Conservation (phyloP, 345 rosid species). For the rapeseed (Brassica napus) region Da-Ae NC_063434.1:18904501-18905000, state of each 20-base stretch:
- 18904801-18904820: constrained; percentile 1
- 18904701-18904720: constrained; percentile 41
- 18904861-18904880: constrained; percentile 22
- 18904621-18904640: constrained; percentile 30
- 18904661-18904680: constrained; percentile 24
- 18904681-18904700: constrained; percentile 45
- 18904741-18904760: constrained; percentile 36
- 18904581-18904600: constrained; percentile 34
- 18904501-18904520: constrained; percentile 28
- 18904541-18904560: constrained; percentile 47
- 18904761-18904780: constrained; percentile 44
- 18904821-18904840: constrained; percentile 47
- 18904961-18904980: constrained; percentile 8
- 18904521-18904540: constrained; percentile 39
- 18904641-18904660: constrained; percentile 34
- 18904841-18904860: constrained; percentile 20
- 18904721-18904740: constrained; percentile 15
- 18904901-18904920: constrained; percentile 44
- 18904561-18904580: constrained; percentile 38
- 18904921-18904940: constrained; percentile 18
- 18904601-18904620: constrained; percentile 42
- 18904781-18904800: constrained; percentile 17
- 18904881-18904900: constrained; percentile 41
- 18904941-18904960: constrained; percentile 21
- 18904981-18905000: not conserved